Conservation (phyloP, 179 eudicot species). For the Vitellaria paradoxa region DNA sequence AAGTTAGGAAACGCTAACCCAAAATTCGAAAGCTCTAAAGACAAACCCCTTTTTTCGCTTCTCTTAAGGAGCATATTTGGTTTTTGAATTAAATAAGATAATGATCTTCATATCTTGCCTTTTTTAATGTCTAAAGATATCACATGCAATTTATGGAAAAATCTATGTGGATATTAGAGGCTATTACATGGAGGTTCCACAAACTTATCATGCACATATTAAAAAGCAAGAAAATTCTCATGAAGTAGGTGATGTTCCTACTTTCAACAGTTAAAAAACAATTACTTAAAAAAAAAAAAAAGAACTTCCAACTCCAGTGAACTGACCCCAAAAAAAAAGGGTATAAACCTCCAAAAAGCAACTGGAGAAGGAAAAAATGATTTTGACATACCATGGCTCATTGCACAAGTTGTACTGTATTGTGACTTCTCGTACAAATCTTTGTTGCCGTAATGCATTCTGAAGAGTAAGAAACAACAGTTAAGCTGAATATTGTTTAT, state of each 20-base stretch:
- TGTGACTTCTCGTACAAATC: slow-evolving; percentile 97
- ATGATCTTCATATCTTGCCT: not conserved
- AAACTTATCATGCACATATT: not conserved
- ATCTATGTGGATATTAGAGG: not conserved
- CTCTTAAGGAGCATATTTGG: too few relatives aligned
- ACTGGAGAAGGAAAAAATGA: not conserved
- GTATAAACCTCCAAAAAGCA: not conserved
- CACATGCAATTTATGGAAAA: not conserved
- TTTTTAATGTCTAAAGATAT: not conserved
- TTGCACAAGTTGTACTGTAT: slow-evolving; percentile 94
- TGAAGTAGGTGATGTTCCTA: not conserved
- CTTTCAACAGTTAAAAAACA: too few relatives aligned
- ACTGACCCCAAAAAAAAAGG: not conserved
- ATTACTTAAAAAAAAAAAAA: not conserved
- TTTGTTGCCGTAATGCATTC: slow-evolving; percentile 95
- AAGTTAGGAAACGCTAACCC: too few relatives aligned
- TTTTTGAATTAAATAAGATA: not conserved
- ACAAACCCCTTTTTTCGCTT: too few relatives aligned
- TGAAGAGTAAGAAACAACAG: slow-evolving; percentile 25
- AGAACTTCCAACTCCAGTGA: not conserved
- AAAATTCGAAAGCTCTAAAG: too few relatives aligned
- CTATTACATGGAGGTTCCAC: not conserved
- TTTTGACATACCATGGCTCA: slow-evolving; percentile 78
- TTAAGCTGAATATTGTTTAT: slow-evolving; percentile 8
- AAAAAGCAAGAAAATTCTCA: not conserved